Conservation (phyloP, 371 early-diverging fungal genomes). For the Mucor indicus region DNA sequence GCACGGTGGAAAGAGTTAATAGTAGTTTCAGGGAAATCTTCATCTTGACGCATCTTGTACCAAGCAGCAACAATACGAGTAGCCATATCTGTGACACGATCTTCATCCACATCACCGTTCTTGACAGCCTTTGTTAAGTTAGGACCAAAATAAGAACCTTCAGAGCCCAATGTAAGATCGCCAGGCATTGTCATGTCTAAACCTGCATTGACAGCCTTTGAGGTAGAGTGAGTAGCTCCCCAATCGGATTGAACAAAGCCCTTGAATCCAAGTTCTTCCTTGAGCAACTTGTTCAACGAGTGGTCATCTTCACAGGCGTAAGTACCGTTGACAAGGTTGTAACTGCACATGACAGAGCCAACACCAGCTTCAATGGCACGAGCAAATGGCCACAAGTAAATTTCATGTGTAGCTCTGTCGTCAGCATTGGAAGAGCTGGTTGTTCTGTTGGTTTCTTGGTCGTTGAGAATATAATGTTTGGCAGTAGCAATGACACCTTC, state of each 20-base stretch:
- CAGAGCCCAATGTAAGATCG: constrained; percentile 25
- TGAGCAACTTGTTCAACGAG: constrained; percentile 42
- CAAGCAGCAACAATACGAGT: constrained; percentile 54
- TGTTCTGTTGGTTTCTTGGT: constrained; percentile 41
- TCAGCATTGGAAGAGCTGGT: constrained; percentile 37
- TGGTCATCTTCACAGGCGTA: constrained; percentile 53
- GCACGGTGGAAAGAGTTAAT: constrained; percentile 24
- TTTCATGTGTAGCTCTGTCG: constrained; percentile 53
- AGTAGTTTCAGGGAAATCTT: constrained; percentile 36
- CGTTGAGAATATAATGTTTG: constrained; percentile 52
- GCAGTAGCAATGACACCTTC: constrained; percentile 51
- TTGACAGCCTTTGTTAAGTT: constrained; percentile 32
- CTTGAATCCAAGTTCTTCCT: constrained; percentile 48
- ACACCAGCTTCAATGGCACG: constrained; percentile 53
- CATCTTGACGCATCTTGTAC: constrained; percentile 45
- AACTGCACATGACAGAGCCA: constrained; percentile 56
- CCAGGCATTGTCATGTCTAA: constrained; percentile 63
- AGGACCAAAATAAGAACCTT: constrained; percentile 29
- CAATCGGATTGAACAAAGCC: constrained; percentile 44
- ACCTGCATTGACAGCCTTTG: constrained; percentile 39
- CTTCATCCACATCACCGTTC: constrained; percentile 23
- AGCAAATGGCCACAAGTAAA: constrained; percentile 57
- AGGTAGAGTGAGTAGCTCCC: constrained; percentile 29
- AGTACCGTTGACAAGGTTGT: constrained; percentile 48
- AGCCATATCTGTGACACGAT: constrained; percentile 54